Conservation (phyloP, 805 yeast genomes). For the Starmerella tilneyi region DNA sequence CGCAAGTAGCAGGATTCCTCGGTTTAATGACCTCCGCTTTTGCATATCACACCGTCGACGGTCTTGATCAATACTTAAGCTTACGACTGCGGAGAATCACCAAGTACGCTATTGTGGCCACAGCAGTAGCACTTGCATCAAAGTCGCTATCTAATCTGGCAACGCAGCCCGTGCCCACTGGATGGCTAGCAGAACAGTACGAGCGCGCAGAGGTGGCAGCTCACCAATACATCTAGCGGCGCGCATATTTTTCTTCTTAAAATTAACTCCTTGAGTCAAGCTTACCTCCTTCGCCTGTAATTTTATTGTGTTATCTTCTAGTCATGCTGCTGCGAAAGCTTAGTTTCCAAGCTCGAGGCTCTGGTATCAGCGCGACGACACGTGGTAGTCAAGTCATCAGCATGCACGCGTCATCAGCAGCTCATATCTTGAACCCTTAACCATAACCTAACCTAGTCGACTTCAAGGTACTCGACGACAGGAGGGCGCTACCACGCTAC, state of each 20-base stretch:
- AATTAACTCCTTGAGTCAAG: neutral
- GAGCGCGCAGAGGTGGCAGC: conserved; percentile 6
- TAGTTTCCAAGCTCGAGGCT: neutral
- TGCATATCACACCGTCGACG: conserved; percentile 16
- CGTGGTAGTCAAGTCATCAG: too few species aligned
- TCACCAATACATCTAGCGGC: neutral
- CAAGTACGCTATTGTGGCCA: neutral
- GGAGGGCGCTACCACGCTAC: too few species aligned
- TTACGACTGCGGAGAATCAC: neutral
- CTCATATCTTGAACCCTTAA: conserved; percentile 1
- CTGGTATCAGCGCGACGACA: neutral
- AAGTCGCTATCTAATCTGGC: conserved; percentile 7
- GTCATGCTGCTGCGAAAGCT: neutral
- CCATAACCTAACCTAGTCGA: neutral
- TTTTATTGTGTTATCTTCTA: neutral
- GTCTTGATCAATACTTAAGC: conserved; percentile 11
- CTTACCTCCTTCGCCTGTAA: neutral
- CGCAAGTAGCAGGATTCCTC: conserved; percentile 1
- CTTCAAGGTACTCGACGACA: neutral
- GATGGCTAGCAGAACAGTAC: conserved; percentile 23
- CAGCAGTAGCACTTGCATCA: neutral
- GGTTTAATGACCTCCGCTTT: neutral
- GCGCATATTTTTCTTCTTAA: neutral
- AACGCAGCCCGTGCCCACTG: conserved; percentile 8
- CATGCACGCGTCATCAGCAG: conserved; percentile 1